phyloP scores from a whole-genome alignment of 169 alveolate species.

The Cryptosporidium sp. region DNA sequence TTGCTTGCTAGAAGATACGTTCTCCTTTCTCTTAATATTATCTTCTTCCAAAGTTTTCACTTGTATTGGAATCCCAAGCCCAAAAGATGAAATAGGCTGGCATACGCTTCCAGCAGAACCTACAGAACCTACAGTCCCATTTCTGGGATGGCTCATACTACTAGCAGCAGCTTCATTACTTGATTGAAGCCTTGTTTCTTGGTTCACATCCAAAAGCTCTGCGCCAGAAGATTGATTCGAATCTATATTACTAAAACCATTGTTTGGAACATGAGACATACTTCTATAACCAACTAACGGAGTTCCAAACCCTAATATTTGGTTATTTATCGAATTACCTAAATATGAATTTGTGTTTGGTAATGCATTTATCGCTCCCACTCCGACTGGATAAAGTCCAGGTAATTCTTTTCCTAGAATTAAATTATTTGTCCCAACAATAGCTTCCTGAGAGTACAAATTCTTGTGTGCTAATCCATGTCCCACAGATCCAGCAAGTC shows the following conservation, averaged over 20 bases:
- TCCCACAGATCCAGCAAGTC: not conserved
- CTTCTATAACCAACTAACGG: conserved; percentile 46
- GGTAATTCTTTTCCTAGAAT: conserved; percentile 1
- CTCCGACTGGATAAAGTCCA: not conserved
- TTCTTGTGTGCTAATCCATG: conserved; percentile 15
- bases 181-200: conserved; percentile 49
- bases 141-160: not conserved
- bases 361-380: not conserved
- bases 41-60: not conserved
- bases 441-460: conserved; percentile 20
- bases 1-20: not conserved
- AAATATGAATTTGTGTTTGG: not conserved
- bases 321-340: not conserved
- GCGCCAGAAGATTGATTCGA: not conserved
- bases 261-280: conserved; percentile 65
- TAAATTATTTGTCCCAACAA: not conserved
- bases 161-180: conserved; percentile 7
- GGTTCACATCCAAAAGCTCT: conserved; percentile 19
- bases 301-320: conserved; percentile 48
- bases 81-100: conserved; percentile 1
- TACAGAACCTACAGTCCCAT: conserved; percentile 14
- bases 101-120: not conserved
- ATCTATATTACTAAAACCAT: not conserved
- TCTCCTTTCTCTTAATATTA: not conserved
- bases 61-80: conserved; percentile 5